A percentile compares a stretch with the other conserved stretches of the same genome.
phyloP scores from a whole-genome alignment of 768 basidiomycete species.

The Termitomyces sp. region DNA sequence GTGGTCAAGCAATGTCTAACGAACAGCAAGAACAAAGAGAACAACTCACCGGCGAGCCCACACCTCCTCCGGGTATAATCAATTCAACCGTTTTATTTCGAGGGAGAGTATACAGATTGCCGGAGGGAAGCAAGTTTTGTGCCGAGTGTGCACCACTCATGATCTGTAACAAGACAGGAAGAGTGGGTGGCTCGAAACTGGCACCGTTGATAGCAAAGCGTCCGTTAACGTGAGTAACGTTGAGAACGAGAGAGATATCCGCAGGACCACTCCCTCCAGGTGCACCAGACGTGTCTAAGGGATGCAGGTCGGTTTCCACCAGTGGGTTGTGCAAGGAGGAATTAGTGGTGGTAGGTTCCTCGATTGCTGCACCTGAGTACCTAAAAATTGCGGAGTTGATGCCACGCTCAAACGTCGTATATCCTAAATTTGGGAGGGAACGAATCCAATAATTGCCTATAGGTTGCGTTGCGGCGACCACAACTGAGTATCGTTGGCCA shows the following conservation, averaged over 20 bases:
- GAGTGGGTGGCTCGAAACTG: background rate
- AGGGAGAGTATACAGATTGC: constrained; percentile 38
- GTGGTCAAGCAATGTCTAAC: background rate
- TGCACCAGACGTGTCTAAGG: background rate
- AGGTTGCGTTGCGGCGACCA: background rate
- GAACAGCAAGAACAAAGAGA: too few species aligned
- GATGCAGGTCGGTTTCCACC: background rate
- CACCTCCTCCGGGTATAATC: constrained; percentile 27
- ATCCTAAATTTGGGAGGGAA: background rate
- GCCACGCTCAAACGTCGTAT: background rate
- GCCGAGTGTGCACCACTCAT: background rate
- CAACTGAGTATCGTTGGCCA: background rate
- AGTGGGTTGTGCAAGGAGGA: background rate
- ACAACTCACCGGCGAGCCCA: constrained; percentile 22
- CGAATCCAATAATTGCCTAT: constrained; percentile 1
- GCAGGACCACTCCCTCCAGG: constrained; percentile 1
- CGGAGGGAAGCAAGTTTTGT: constrained; percentile 24
- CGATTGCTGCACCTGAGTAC: background rate
- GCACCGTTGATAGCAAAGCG: background rate
- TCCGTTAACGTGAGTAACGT: background rate
- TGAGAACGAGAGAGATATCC: background rate
- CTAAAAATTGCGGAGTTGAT: background rate
- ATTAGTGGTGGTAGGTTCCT: background rate
- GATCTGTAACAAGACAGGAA: constrained; percentile 1
- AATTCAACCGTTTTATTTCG: constrained; percentile 41